Base-by-base conservation (phyloP, 108 stramenopile species). In the Cylindrotheca fusiformis region DNA sequence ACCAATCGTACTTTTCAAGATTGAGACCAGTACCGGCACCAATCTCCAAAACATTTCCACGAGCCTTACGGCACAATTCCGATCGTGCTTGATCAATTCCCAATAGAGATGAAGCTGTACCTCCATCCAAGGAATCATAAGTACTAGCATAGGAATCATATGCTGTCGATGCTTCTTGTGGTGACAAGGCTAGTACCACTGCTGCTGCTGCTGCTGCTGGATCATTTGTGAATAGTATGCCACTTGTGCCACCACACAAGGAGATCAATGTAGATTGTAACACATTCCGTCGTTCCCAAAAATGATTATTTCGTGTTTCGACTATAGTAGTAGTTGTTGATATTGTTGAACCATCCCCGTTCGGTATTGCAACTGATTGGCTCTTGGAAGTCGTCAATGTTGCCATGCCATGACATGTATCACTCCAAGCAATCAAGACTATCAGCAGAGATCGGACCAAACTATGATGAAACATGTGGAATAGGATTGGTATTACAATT, bases 11-110 rank as follows among this genome's bases (percentile, higher is more conserved):
- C 36, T 70, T 74, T 31, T 65, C 62, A 32, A 92, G 49, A 52
- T 91, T 91, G 54, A 92, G 74, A 31, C 94, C 94, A 23, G 94
- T 95, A 0, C 94, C 94, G 33, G 65, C 85, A 1, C 91, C 91
- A 56, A 95, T 84, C 63, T 95, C 94, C 45, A 95, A 64, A 20
- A 91, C 89, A 30, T 77, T 54, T 27, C 94, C 94, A 51, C 52
- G 60, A 1, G 89, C 89, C 33, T 71, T 31, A 22, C 52, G 20
- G 52, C 91, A 67, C 24, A 89, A 53, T n/a, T 75, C 53, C 32
- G 67, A 21, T 18, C 94, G 76, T 12, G 90, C 89, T 26, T 71
- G 71, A 48, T 85, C 87, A 33, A 95, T 78, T 10, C 93, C 93
- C 33, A 94, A 63, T 31, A 71, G 55, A 8, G 76, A 58, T 6